Evolutionary conservation across 129 eudicot genomes (phyloP), one percentile per base, ranked within the genome.

Genomic region (Centaurea solstitialis): DNA sequence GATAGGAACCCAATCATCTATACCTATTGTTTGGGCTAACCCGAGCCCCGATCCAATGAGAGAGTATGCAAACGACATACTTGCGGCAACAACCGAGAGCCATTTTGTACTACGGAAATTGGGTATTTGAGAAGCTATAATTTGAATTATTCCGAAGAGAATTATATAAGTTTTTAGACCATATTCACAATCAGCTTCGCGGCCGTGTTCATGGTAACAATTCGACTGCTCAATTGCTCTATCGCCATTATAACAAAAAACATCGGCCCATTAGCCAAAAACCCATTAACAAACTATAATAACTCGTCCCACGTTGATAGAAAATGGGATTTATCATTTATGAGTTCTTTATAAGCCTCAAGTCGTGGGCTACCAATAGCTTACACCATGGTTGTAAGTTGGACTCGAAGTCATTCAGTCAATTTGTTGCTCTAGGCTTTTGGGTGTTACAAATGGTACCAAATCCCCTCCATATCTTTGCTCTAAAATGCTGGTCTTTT

Each of bases 41-140:
- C 94, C 94, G 30, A 95, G 92, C 62, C 81, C 89, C 1, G 92
- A 88, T 64, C 93, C 93, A 41, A 92, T 85, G 74, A 69, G 41
- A 35, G 99, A 83, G 79, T 95, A 95, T 7, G 88, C 69, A 80
- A 91, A 89, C 35, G 99, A 95, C 99, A 92, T 92, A 85, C 81
- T 33, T 53, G 97, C 94, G 40, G 98, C 98, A 72, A 88, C 77
- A 53, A 89, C 59, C 30, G 98, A 95, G 38, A 92, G 93, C 98
- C 98, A 95, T 78, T 86, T 67, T 9, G 87, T 89, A 47, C 88
- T 78, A 18, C 30, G 88, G 67, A 95, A 89, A 83, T 89, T 68
- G 61, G 97, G 97, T 75, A 92, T 90, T 73, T 95, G 98, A 20
- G 99, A 95, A 65, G 86, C 86, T 17, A 91, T 0, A 23, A 93